Evolutionary conservation across 2,329 filamentous ascomycete genomes (phyloP).

Genomic region (Daldinia eschscholtzii): DNA sequence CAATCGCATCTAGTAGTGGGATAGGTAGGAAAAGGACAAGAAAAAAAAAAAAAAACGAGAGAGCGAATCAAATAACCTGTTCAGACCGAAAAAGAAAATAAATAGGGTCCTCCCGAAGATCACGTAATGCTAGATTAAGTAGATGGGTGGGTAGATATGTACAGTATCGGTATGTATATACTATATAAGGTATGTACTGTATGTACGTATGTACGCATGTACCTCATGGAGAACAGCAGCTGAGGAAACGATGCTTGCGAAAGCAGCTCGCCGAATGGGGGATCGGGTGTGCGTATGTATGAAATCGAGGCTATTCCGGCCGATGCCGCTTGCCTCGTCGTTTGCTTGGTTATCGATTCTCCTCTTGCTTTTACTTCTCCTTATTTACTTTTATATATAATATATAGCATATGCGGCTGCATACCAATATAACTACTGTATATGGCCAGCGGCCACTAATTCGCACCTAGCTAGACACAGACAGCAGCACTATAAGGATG

Average conservation of each 20-base stretch:
- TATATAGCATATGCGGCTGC: not conserved
- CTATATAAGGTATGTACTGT: not conserved
- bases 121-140: conserved; percentile 25
- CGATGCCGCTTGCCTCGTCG: conserved; percentile 12
- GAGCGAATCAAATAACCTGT: conserved; percentile 33
- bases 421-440: not conserved
- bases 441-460: not conserved
- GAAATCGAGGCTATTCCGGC: conserved; percentile 22
- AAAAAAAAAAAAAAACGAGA: not conserved
- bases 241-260: not conserved
- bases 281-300: not conserved
- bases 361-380: not conserved
- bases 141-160: too few relatives aligned
- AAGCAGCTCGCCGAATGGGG: conserved; percentile 23
- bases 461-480: not conserved
- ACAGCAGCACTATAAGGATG: not conserved
- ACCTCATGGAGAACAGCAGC: not conserved
- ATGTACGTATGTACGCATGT: too few relatives aligned
- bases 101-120: conserved; percentile 9
- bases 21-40: not conserved
- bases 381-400: not conserved
- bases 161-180: too few relatives aligned
- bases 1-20: not conserved
- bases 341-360: not conserved
- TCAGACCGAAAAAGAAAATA: conserved; percentile 33